Percentiles rank a stretch among this genome's conserved stretches.
phyloP scores from a whole-genome alignment of 1,284 basidiomycete species.

The Rhodotorula sp. region DNA sequence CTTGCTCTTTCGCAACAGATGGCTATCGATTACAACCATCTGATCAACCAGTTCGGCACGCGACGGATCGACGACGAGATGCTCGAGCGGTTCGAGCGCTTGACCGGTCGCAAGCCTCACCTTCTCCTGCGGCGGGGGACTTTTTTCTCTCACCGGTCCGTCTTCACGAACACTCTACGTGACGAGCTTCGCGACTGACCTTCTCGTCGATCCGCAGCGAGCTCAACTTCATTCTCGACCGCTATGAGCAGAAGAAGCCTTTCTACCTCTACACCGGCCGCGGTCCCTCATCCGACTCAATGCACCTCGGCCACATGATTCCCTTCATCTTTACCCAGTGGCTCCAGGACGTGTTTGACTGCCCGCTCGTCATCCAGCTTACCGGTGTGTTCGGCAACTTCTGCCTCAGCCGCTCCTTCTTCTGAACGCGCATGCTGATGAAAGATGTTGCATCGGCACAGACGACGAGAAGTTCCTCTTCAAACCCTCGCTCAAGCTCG shows the following conservation, averaged over 20 bases:
- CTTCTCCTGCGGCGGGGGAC: conserved; percentile 84
- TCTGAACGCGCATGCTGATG: background rate
- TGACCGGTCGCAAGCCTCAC: conserved; percentile 91
- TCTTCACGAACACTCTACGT: conserved; percentile 3
- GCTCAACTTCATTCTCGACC: conserved; percentile 87
- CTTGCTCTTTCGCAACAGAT: conserved; percentile 38
- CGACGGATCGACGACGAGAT: conserved; percentile 72
- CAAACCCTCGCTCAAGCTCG: conserved; percentile 87
- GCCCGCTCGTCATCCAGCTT: conserved; percentile 89
- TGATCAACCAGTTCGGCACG: conserved; percentile 92
- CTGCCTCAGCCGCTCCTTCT: background rate
- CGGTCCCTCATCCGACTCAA: conserved; percentile 92
- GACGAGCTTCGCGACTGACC: background rate
- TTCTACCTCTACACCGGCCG: conserved; percentile 98
- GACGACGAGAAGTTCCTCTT: conserved; percentile 99
- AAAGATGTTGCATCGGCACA: conserved; percentile 45
- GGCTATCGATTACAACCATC: conserved; percentile 85
- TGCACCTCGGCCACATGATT: conserved; percentile 98
- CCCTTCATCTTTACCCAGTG: conserved; percentile 93
- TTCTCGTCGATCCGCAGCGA: conserved; percentile 60
- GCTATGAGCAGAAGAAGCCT: conserved; percentile 94
- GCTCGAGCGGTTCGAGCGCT: conserved; percentile 81
- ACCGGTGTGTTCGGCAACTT: conserved; percentile 61
- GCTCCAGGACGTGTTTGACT: conserved; percentile 94
- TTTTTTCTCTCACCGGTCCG: conserved; percentile 96